Evolutionary conservation across 768 basidiomycete species (phyloP).

Genomic region (Candolleomyces eurysporus): DNA sequence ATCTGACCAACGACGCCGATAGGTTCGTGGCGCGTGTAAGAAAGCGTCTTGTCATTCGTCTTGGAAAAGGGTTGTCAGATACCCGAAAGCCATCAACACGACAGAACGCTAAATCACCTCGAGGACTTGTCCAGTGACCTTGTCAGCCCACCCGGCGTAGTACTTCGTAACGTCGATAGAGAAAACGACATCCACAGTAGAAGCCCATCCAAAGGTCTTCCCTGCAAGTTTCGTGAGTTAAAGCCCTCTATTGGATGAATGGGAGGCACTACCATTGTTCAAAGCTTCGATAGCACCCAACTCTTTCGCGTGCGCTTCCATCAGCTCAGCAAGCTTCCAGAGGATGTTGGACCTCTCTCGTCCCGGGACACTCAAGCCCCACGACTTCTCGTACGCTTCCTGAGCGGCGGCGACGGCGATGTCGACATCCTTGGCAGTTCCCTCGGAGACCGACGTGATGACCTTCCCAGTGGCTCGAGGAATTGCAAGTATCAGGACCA

Average conservation of each 20-base stretch:
- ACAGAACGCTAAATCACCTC: conserved; percentile 5
- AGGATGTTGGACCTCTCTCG: conserved; percentile 23
- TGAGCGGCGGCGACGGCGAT: conserved; percentile 63
- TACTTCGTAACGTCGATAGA: conserved; percentile 41
- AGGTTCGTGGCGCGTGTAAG: conserved; percentile 69
- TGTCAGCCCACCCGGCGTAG: conserved; percentile 61
- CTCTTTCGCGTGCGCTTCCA: conserved; percentile 26
- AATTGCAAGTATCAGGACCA: too few species aligned
- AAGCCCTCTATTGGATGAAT: not conserved
- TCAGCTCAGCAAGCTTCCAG: conserved; percentile 29
- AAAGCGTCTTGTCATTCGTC: conserved; percentile 53
- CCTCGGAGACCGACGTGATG: conserved; percentile 50
- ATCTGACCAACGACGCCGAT: conserved; percentile 54
- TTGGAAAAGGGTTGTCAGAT: conserved; percentile 19
- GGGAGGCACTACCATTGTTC: conserved; percentile 41
- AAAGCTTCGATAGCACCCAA: conserved; percentile 27
- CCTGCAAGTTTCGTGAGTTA: not conserved
- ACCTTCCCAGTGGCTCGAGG: conserved; percentile 54
- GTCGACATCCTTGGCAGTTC: conserved; percentile 43
- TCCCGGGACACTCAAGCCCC: conserved; percentile 64
- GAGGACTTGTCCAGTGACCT: conserved; percentile 25
- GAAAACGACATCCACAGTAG: not conserved
- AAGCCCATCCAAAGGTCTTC: conserved; percentile 14
- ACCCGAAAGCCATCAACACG: not conserved
- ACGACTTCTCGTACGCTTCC: conserved; percentile 47